Conservation (phyloP, 2,329 filamentous ascomycete species). For the Raffaelea arxii region DNA sequence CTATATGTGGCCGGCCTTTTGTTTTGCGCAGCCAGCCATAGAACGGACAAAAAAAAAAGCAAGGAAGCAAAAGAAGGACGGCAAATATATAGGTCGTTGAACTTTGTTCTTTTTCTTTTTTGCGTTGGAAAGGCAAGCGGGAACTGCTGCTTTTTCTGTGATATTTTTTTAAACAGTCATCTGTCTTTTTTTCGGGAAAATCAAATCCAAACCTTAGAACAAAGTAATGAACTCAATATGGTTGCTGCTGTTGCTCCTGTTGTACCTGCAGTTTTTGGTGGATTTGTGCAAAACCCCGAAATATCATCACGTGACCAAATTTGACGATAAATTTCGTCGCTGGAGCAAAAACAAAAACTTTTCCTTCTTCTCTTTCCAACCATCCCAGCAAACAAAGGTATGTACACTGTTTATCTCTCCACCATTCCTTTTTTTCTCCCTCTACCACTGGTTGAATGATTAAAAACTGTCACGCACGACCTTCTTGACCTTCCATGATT, state of each 20-base stretch:
- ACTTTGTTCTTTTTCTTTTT: neutral
- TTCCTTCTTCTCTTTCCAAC: slow-evolving; percentile 1
- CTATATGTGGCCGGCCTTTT: too few relatives aligned
- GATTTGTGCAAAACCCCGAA: too few relatives aligned
- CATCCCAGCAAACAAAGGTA: slow-evolving; percentile 1
- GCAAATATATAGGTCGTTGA: neutral
- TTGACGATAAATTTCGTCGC: neutral
- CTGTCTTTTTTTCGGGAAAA: slow-evolving; percentile 5
- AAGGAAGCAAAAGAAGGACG: too few relatives aligned
- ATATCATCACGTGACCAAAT: neutral
- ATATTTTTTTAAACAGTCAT: slow-evolving; percentile 1
- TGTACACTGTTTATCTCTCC: too few relatives aligned
- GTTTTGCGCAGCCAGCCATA: too few relatives aligned
- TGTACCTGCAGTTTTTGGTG: too few relatives aligned
- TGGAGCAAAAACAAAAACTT: neutral
- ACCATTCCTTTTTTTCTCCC: neutral
- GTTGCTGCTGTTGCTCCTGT: too few relatives aligned
- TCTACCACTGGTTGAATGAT: slow-evolving; percentile 1
- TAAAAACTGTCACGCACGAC: neutral
- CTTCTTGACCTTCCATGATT: slow-evolving; percentile 5
- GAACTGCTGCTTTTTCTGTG: slow-evolving; percentile 1
- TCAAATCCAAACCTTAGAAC: too few relatives aligned
- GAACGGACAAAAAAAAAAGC: too few relatives aligned
- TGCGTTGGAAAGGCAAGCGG: neutral
- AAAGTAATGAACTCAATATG: too few relatives aligned